These are phyloP conservation scores for Leishmania tropica DNA, from an alignment of 208 protist genomes.

Conservation along the genomic window DNA sequence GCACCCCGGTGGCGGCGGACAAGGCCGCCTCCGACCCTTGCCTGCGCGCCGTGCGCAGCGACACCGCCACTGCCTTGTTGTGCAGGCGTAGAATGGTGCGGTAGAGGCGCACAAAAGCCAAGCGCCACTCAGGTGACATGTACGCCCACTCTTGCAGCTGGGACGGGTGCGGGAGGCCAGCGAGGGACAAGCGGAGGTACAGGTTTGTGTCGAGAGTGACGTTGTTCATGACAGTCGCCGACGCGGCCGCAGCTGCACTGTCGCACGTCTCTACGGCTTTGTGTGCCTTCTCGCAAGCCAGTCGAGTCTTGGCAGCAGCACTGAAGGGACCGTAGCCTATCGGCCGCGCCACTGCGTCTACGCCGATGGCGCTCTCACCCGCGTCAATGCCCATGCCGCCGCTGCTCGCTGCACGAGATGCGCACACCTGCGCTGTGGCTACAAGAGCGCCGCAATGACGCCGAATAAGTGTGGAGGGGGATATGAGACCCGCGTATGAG, in stretches of 20 bases:
- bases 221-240: conserved; percentile 47
- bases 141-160: conserved; percentile 46
- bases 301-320: conserved; percentile 41
- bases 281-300: conserved; percentile 11
- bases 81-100: conserved; percentile 83
- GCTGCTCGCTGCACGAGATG: background rate
- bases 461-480: background rate
- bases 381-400: background rate
- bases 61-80: conserved; percentile 68
- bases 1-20: conserved; percentile 34
- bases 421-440: background rate
- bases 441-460: background rate
- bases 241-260: background rate
- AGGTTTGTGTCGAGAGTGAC: conserved; percentile 53
- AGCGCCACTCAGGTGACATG: conserved; percentile 59
- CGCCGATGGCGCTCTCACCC: background rate
- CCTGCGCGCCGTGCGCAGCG: conserved; percentile 32
- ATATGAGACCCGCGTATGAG: background rate
- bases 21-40: conserved; percentile 36
- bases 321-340: conserved; percentile 69
- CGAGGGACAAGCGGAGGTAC: conserved; percentile 61
- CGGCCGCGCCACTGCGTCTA: conserved; percentile 6
- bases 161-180: conserved; percentile 60
- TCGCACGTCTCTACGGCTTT: background rate
- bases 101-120: conserved; percentile 72